phyloP scores from a whole-genome alignment of 768 basidiomycete species.

The Amanita exitialis region DNA sequence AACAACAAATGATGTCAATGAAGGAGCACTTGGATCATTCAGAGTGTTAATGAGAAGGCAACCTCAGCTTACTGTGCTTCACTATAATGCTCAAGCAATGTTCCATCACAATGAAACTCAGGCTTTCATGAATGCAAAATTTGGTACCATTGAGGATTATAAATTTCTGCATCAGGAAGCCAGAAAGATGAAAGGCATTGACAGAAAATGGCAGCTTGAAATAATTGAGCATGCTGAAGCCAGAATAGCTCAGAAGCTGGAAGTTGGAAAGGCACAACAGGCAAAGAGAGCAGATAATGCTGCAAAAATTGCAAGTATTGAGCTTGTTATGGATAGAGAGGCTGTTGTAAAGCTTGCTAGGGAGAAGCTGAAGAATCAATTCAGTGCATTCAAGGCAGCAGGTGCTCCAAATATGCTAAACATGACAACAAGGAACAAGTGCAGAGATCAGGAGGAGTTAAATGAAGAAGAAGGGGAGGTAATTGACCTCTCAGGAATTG shows the following conservation, averaged over 20 bases:
- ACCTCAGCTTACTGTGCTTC: too few relatives aligned
- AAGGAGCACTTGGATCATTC: too few relatives aligned
- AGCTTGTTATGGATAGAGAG: conserved; percentile 6
- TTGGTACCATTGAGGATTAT: too few relatives aligned
- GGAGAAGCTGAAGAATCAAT: not conserved
- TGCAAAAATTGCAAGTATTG: not conserved
- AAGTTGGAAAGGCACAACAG: not conserved
- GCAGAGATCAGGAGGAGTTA: not conserved
- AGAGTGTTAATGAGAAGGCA: too few relatives aligned
- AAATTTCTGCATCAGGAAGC: too few relatives aligned
- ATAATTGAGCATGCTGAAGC: not conserved
- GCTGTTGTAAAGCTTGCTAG: conserved; percentile 4
- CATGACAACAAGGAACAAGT: not conserved
- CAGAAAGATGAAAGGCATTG: too few relatives aligned
- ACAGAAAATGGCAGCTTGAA: too few relatives aligned
- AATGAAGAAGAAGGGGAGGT: not conserved
- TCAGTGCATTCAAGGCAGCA: not conserved
- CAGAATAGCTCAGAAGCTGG: not conserved
- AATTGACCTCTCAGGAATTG: not conserved
- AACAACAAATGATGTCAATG: too few relatives aligned
- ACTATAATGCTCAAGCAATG: too few relatives aligned
- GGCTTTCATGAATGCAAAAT: too few relatives aligned
- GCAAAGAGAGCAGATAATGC: conserved; percentile 2
- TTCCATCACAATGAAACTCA: too few relatives aligned
- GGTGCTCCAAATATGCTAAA: not conserved